Percentiles rank a stretch among this genome's conserved stretches.
These are phyloP conservation scores for Pulveroboletus ravenelii DNA, from an alignment of 768 basidiomycete genomes.

Conservation along the genomic window DNA sequence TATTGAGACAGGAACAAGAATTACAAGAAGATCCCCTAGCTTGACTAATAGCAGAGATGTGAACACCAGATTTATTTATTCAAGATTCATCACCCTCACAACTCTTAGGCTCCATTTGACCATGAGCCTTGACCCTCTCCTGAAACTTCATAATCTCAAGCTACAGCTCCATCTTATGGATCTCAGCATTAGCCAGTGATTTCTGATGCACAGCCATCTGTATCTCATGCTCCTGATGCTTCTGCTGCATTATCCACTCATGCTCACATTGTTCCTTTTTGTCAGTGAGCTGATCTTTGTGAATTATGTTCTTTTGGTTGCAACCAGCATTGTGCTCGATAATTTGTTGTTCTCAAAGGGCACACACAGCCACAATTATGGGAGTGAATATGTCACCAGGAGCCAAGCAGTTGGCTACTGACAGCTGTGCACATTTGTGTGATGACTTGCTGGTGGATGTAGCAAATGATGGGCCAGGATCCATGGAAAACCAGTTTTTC, in stretches of 20 bases:
- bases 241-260: neutral
- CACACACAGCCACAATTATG: neutral
- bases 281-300: neutral
- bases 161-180: neutral
- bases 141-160: neutral
- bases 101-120: neutral
- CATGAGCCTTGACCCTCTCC: neutral
- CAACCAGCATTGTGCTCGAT: neutral
- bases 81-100: neutral
- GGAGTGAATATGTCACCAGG: neutral
- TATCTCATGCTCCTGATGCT: neutral
- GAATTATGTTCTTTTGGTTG: neutral
- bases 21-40: neutral
- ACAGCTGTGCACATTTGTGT: neutral
- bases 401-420: too few relatives aligned
- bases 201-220: neutral
- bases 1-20: neutral
- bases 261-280: neutral
- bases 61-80: neutral
- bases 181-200: fast-evolving
- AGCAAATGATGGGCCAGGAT: neutral
- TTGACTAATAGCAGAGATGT: neutral
- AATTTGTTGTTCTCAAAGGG: neutral
- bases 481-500: neutral
- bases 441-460: neutral